phyloP scores from a whole-genome alignment of 2,329 filamentous ascomycete species.

The Anthostomella pinea region DNA sequence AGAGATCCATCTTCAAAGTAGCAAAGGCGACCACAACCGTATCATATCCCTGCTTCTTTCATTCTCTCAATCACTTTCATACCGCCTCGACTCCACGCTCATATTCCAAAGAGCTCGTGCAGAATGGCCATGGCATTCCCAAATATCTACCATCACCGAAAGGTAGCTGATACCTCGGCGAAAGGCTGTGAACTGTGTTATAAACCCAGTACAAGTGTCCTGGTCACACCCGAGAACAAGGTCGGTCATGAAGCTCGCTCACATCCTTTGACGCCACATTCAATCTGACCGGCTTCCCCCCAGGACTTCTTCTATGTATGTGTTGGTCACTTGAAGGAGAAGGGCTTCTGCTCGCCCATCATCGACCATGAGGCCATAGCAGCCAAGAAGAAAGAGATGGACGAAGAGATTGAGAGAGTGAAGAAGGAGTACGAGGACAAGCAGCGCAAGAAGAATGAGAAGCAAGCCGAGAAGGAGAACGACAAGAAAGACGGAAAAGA shows the following conservation, averaged over 20 bases:
- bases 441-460: constrained; percentile 65
- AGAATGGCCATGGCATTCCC: constrained; percentile 65
- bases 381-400: constrained; percentile 63
- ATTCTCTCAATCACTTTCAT: too few species aligned
- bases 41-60: too few species aligned
- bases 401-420: constrained; percentile 61
- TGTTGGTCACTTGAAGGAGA: constrained; percentile 75
- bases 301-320: constrained; percentile 92
- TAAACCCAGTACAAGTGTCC: constrained; percentile 80
- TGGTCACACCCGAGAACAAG: constrained; percentile 88
- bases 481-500: constrained; percentile 46
- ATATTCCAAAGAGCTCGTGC: too few species aligned
- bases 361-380: constrained; percentile 65
- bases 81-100: too few species aligned
- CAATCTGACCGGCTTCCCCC: constrained; percentile 7
- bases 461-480: constrained; percentile 57
- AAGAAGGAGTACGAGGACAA: constrained; percentile 78
- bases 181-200: constrained; percentile 90
- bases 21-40: too few species aligned
- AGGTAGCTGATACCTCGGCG: constrained; percentile 77
- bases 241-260: constrained; percentile 43
- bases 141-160: constrained; percentile 82
- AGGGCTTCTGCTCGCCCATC: constrained; percentile 73
- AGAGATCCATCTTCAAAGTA: too few species aligned
- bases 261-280: neutral